A percentile compares a stretch with the other conserved stretches of the same genome.
Conservation (phyloP, 129 eudicot species). For the Escallonia rubra region DNA sequence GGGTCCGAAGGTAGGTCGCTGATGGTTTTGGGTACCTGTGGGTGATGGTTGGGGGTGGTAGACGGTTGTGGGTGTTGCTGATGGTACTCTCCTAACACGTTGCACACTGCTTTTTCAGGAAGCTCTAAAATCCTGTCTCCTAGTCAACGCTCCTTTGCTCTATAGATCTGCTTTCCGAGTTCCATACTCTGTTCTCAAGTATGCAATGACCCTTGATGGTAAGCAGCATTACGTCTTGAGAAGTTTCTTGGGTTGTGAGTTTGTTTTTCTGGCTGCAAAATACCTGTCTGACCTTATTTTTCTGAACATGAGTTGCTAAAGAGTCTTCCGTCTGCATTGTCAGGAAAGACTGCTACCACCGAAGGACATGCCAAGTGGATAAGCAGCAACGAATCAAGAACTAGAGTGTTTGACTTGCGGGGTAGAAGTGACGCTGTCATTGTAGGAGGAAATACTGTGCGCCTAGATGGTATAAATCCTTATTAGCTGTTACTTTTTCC, state of each 20-base stretch:
- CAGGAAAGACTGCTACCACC: conserved; percentile 94
- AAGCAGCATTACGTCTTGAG: conserved; percentile 20
- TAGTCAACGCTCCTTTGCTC: conserved; percentile 93
- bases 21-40: no score
- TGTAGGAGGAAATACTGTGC: conserved; percentile 98
- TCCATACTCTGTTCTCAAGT: conserved; percentile 90
- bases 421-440: conserved; percentile 96
- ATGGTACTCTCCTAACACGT: no score
- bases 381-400: conserved; percentile 77
- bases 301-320: background rate
- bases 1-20: no score
- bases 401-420: conserved; percentile 80
- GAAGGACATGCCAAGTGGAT: conserved; percentile 98
- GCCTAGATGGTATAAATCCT: conserved; percentile 85
- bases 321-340: conserved; percentile 6
- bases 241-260: no score
- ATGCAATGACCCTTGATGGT: conserved; percentile 99
- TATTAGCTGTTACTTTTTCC: conserved; percentile 16
- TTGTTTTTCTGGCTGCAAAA: no score
- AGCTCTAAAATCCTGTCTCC: conserved; percentile 79
- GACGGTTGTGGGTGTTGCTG: no score
- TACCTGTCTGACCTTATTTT: no score
- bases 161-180: conserved; percentile 81
- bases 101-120: conserved; percentile 39
- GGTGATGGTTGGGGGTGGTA: no score